Base-by-base conservation (phyloP, 179 eudicot species). In the Corrigiola litoralis region DNA sequence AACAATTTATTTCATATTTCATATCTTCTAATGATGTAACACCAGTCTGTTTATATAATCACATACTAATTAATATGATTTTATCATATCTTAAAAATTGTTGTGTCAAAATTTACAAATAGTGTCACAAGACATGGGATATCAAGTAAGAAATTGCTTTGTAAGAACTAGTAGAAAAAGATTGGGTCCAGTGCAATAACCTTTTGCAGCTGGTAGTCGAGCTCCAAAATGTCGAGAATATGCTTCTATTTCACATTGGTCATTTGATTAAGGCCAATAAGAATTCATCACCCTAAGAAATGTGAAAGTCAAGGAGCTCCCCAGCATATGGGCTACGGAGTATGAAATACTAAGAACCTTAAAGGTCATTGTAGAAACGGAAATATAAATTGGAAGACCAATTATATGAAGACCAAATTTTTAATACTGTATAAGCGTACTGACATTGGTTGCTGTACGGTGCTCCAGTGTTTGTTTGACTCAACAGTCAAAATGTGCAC, bases 381-480 rank as follows among this genome's bases (percentile, higher is more conserved):
- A 37, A 9, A 37, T 7, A 13, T 13, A 37, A 37, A 37, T 9
- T 37, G 12, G 8, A 37, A 37, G 41, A 8, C n/a, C n/a, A n/a
- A n/a, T n/a, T n/a, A n/a, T n/a, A n/a, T n/a, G n/a, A n/a, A n/a
- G n/a, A n/a, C n/a, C n/a, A n/a, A n/a, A n/a, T n/a, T n/a, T n/a
- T n/a, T n/a, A n/a, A n/a, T n/a, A n/a, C n/a, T n/a, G n/a, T n/a
- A n/a, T n/a, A n/a, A n/a, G n/a, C n/a, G n/a, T n/a, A n/a, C n/a
- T n/a, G n/a, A n/a, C n/a, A n/a, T n/a, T n/a, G n/a, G n/a, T n/a
- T n/a, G n/a, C n/a, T n/a, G n/a, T n/a, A n/a, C n/a, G n/a, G n/a
- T n/a, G n/a, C 25, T n/a, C 48, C 37, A 57, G 48, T 42, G 25
- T 44, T n/a, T 52, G 70, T 66, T 71, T 61, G 77, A 67, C 72